Evolutionary conservation across 768 basidiomycete species (phyloP), one percentile per base, ranked within the genome.

Genomic region (Mycena venus): DNA sequence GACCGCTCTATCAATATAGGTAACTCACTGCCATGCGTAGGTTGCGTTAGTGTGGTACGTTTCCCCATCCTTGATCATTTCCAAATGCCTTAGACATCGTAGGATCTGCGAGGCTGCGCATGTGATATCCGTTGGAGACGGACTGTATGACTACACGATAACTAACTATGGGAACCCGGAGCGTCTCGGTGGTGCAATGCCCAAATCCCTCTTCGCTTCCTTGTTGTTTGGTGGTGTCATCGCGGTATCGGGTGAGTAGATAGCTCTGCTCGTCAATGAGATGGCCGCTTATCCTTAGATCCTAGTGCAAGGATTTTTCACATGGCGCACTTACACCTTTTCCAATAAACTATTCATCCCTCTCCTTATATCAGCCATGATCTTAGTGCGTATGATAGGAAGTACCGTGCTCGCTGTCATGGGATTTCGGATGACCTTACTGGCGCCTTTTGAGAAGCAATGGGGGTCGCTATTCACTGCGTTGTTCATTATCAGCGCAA

Each of bases 41-140:
- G 67, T 68, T 11, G 67, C 67, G 11, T 44, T 68, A 25, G 12
- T 68, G 14, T 68, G 67, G 67, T 68, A 27, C 8, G 40, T 9
- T 19, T 27, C n/a, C n/a, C 12, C 12, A 25, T 8, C 3, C 19
- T 9, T 21, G 10, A 34, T 34, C 34, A 21, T 27, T 6, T 10
- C 11, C 12, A 4, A 40, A 19, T 2, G 11, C 27, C 11, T 19
- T 17, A 55, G n/a, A 12, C 34, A 19, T 38, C 23, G 12, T 19
- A 68, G 67, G 67, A 7, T 59, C n/a, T 42, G 42, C 23, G 67
- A 68, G n/a, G 2, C 25, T 19, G 40, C 12, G 23, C 67, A 59
- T 29, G 25, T 29, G 6, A 19, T 60, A 17, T 69, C 44, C 19
- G 17, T 61, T 12, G 68, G 42, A 19, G 47, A 60, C 19, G 21